Percentiles rank a stretch among this genome's conserved stretches.
Conservation (phyloP, 331 rosid species). For the Rhamnella rubrinervis region DNA sequence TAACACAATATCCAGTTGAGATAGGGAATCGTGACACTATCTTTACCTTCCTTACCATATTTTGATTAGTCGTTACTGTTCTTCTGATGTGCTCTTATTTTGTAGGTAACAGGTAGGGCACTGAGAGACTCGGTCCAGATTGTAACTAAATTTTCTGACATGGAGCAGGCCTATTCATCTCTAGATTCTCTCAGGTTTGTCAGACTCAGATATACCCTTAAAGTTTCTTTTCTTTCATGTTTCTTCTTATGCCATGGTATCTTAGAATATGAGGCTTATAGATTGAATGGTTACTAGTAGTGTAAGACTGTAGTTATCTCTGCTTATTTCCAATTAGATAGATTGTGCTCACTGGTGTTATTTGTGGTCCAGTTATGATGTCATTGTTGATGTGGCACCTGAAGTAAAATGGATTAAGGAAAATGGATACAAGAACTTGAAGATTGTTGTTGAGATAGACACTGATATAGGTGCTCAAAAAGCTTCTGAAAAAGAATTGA, state of each 20-base stretch:
- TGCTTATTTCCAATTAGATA: slow-evolving; percentile 14
- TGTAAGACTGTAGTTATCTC: slow-evolving; percentile 15
- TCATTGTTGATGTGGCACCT: slow-evolving; percentile 83
- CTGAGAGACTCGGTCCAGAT: slow-evolving; percentile 83
- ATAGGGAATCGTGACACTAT: neutral
- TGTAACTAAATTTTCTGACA: slow-evolving; percentile 63
- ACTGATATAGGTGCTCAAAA: slow-evolving; percentile 66
- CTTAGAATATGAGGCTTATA: neutral
- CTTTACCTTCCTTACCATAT: slow-evolving; percentile 3
- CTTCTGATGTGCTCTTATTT: slow-evolving; percentile 16
- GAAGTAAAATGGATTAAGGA: slow-evolving; percentile 85
- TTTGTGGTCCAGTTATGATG: slow-evolving; percentile 70
- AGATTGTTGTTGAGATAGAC: slow-evolving; percentile 80
- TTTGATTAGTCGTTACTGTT: slow-evolving; percentile 5
- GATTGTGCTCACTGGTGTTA: slow-evolving; percentile 25
- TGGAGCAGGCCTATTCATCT: slow-evolving; percentile 78
- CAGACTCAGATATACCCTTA: slow-evolving; percentile 6
- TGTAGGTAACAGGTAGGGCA: slow-evolving; percentile 75
- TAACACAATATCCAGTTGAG: neutral
- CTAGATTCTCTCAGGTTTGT: slow-evolving; percentile 65
- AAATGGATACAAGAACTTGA: slow-evolving; percentile 78
- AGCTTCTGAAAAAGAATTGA: slow-evolving; percentile 68
- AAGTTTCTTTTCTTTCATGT: slow-evolving; percentile 14
- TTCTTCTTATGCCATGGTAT: neutral
- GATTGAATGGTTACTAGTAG: neutral